Conservation (phyloP, 257 asterid genomes). For the Thymus quinquecostatus region DNA sequence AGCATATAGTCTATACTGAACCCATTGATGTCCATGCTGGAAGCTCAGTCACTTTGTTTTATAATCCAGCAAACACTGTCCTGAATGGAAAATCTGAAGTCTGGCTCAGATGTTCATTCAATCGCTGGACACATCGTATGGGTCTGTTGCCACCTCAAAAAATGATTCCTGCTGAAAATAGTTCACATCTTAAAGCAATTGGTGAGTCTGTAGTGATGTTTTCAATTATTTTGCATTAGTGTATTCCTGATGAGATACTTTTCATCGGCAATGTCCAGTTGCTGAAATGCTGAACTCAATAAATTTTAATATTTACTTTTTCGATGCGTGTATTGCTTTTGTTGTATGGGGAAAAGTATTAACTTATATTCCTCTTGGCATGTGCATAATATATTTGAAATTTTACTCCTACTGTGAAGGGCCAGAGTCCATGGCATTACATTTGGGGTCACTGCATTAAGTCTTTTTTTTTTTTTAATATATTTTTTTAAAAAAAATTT, state of each 20-base stretch:
- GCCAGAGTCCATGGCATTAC: slow-evolving; percentile 16
- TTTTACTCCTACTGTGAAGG: neutral
- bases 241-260: slow-evolving; percentile 1
- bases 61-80: slow-evolving; percentile 87
- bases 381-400: slow-evolving; percentile 9
- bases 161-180: slow-evolving; percentile 72
- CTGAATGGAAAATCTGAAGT: slow-evolving; percentile 89
- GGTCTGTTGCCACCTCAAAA: slow-evolving; percentile 89
- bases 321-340: neutral
- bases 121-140: slow-evolving; percentile 90
- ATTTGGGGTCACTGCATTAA: slow-evolving; percentile 21
- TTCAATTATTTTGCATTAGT: slow-evolving; percentile 6
- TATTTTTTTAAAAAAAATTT: too few relatives aligned
- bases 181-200: slow-evolving; percentile 74
- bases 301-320: slow-evolving; percentile 13
- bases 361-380: slow-evolving; percentile 1
- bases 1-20: slow-evolving; percentile 86
- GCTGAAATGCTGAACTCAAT: slow-evolving; percentile 10
- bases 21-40: slow-evolving; percentile 94
- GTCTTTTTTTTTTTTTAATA: too few relatives aligned
- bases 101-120: slow-evolving; percentile 97
- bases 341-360: neutral
- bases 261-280: slow-evolving; percentile 1
- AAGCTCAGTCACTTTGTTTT: slow-evolving; percentile 69
- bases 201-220: slow-evolving; percentile 49